These are phyloP conservation scores for Coniophora puteana DNA, from an alignment of 1,284 basidiomycete species.

Conservation along the genomic window DNA sequence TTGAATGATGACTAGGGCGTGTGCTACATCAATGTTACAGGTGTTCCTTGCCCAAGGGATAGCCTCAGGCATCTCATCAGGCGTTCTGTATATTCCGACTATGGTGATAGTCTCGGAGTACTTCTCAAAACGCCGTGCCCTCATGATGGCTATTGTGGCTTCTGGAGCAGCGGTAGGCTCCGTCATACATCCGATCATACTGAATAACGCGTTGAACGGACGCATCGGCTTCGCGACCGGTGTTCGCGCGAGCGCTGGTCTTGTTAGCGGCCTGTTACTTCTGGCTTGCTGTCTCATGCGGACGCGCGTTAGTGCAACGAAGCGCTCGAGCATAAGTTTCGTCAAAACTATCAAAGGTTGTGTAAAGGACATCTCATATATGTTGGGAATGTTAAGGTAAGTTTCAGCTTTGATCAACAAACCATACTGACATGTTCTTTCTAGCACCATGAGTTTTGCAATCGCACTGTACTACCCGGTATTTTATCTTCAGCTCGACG, in stretches of 20 bases:
- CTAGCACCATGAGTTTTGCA: constrained; percentile 14
- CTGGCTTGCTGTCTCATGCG: constrained; percentile 11
- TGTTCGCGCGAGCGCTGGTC: constrained; percentile 13
- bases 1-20: not conserved
- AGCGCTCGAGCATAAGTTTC: not conserved
- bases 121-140: constrained; percentile 18
- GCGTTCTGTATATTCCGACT: constrained; percentile 14
- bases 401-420: not conserved
- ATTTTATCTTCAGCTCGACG: constrained; percentile 30
- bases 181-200: constrained; percentile 26
- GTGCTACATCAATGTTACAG: constrained; percentile 13
- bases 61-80: constrained; percentile 25
- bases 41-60: constrained; percentile 33
- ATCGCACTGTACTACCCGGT: constrained; percentile 25
- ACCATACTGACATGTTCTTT: not conserved
- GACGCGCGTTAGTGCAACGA: constrained; percentile 6
- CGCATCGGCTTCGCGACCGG: constrained; percentile 8
- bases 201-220: constrained; percentile 26
- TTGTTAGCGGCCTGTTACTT: constrained; percentile 11
- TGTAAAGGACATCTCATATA: not conserved
- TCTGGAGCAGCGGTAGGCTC: constrained; percentile 22
- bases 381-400: not conserved
- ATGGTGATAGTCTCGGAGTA: constrained; percentile 23
- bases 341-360: not conserved
- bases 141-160: constrained; percentile 20